Evolutionary conservation across 2,329 filamentous ascomycete species (phyloP).

Genomic region (Colletotrichum sp.): DNA sequence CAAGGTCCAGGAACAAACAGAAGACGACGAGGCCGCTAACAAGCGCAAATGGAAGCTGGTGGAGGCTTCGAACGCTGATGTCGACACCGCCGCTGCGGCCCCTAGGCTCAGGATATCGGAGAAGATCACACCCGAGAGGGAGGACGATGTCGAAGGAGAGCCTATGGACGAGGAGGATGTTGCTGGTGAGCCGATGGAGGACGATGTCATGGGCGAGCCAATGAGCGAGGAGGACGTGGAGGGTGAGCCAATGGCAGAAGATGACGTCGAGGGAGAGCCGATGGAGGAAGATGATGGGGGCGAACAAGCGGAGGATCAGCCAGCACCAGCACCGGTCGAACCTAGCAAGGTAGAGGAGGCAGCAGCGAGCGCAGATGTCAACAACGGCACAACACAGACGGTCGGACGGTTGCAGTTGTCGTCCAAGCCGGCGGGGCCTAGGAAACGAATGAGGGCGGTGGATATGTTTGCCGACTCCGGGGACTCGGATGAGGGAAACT

Average conservation of each 20-base stretch:
- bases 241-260: conserved; percentile 45
- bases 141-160: conserved; percentile 43
- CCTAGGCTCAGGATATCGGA: conserved; percentile 14
- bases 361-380: conserved; percentile 21
- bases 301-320: neutral
- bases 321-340: conserved; percentile 13
- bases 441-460: conserved; percentile 75
- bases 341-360: neutral
- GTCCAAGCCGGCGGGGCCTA: conserved; percentile 34
- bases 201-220: conserved; percentile 44
- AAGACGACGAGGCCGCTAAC: conserved; percentile 33
- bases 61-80: conserved; percentile 36
- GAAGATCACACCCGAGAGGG: conserved; percentile 23
- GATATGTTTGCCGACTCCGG: conserved; percentile 90
- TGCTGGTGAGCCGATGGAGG: conserved; percentile 47
- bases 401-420: conserved; percentile 26
- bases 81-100: conserved; percentile 1
- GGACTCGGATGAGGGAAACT: conserved; percentile 42
- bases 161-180: conserved; percentile 50
- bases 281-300: conserved; percentile 46
- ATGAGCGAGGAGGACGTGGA: conserved; percentile 46
- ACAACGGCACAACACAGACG: neutral
- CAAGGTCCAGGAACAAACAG: conserved; percentile 30
- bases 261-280: conserved; percentile 54
- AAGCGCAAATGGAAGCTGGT: conserved; percentile 57